Evolutionary conservation across 768 basidiomycete genomes (phyloP).

Genomic region (Tephrocybe sp.): DNA sequence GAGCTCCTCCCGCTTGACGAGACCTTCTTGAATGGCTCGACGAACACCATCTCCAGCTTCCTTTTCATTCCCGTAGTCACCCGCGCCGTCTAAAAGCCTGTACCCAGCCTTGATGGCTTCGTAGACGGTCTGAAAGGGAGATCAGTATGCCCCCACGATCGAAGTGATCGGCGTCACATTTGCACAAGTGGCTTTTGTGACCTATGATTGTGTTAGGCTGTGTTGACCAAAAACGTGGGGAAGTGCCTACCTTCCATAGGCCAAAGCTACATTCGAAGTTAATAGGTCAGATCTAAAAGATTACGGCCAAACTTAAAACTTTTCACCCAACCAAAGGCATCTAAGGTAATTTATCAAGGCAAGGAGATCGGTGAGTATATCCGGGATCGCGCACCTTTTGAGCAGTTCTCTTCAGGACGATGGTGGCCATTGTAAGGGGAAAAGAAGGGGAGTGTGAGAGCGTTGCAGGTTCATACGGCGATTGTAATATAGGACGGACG

Average conservation of each 20-base stretch:
- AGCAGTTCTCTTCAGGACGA: constrained; percentile 59
- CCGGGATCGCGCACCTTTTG: constrained; percentile 43
- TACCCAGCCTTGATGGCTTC: constrained; percentile 85
- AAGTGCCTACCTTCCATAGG: constrained; percentile 60
- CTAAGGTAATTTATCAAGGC: constrained; percentile 34
- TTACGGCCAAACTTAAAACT: constrained; percentile 20
- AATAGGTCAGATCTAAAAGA: not conserved
- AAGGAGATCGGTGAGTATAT: not conserved
- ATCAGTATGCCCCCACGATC: not conserved
- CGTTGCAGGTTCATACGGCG: not conserved
- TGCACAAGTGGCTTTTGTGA: constrained; percentile 59
- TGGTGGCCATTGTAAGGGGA: constrained; percentile 41
- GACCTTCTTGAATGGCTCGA: constrained; percentile 75
- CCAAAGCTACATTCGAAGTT: constrained; percentile 48
- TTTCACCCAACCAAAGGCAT: constrained; percentile 76
- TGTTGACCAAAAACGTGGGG: constrained; percentile 23
- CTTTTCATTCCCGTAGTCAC: constrained; percentile 89
- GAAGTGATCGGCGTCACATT: constrained; percentile 40
- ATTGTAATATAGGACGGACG: not conserved
- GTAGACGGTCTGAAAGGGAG: constrained; percentile 67
- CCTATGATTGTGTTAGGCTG: constrained; percentile 48
- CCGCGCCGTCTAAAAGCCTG: constrained; percentile 83
- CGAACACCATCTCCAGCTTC: constrained; percentile 79
- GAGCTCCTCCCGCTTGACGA: constrained; percentile 87
- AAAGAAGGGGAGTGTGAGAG: constrained; percentile 8